phyloP scores from a whole-genome alignment of 2,329 filamentous ascomycete species.

The Calonectria pseudoreteaudii region DNA sequence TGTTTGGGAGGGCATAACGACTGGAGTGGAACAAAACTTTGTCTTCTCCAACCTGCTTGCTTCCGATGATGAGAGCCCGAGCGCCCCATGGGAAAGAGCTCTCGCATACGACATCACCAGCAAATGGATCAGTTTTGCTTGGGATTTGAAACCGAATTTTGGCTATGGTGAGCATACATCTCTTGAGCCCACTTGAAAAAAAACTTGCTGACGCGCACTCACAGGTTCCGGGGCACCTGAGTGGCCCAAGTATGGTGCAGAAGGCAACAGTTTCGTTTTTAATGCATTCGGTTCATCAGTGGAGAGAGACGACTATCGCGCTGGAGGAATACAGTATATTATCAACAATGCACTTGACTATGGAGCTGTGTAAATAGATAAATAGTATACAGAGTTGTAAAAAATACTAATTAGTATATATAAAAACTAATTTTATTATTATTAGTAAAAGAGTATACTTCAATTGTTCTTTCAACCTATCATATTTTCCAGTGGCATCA shows the following conservation, averaged over 20 bases:
- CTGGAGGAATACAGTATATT: neutral
- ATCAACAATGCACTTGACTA: neutral
- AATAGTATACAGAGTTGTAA: too few species aligned
- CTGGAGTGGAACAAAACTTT: neutral
- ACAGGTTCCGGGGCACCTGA: neutral
- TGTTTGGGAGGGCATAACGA: neutral
- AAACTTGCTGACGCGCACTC: neutral
- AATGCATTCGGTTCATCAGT: neutral
- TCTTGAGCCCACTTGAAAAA: neutral
- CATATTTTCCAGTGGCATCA: too few species aligned
- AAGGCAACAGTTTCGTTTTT: neutral
- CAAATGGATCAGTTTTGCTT: neutral
- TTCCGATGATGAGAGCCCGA: neutral
- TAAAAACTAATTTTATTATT: too few species aligned
- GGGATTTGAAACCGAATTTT: neutral
- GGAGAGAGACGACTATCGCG: neutral
- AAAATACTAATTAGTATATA: too few species aligned
- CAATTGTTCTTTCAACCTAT: too few species aligned
- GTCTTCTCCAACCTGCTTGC: neutral
- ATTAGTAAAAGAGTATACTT: too few species aligned
- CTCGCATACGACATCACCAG: neutral
- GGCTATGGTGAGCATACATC: neutral
- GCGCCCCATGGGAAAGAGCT: neutral
- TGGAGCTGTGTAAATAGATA: neutral
- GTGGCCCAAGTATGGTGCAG: neutral